phyloP scores from a whole-genome alignment of 257 asterid genomes.

The Asclepias syriaca region DNA sequence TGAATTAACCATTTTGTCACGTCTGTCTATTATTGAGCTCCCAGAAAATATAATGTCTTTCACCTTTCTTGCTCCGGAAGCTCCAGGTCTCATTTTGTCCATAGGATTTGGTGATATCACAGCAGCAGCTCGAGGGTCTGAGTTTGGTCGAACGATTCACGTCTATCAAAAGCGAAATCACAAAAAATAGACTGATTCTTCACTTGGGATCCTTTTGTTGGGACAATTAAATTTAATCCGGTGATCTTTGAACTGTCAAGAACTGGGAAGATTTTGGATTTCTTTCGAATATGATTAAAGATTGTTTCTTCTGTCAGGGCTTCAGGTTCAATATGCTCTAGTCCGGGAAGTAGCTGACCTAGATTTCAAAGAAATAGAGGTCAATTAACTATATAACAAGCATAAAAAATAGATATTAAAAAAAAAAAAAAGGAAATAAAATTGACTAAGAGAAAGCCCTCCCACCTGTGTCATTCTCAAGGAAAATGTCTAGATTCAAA shows the following conservation, averaged over 20 bases:
- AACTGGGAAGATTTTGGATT: conserved; percentile 30
- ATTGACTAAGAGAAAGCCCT: too few relatives aligned
- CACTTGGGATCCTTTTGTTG: conserved; percentile 17
- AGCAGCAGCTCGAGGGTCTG: conserved; percentile 1
- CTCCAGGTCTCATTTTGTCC: conserved; percentile 10
- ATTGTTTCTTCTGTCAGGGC: too few relatives aligned
- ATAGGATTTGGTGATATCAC: conserved; percentile 11
- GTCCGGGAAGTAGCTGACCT: too few relatives aligned
- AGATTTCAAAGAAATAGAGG: too few relatives aligned
- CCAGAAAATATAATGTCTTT: conserved; percentile 8
- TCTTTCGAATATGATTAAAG: conserved; percentile 33
- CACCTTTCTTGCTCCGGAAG: conserved; percentile 11
- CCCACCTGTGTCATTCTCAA: too few relatives aligned
- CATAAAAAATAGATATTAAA: too few relatives aligned
- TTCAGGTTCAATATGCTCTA: too few relatives aligned
- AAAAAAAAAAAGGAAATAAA: too few relatives aligned
- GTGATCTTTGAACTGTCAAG: conserved; percentile 20
- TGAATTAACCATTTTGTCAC: conserved; percentile 18
- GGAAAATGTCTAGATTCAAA: too few relatives aligned
- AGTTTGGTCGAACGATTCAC: conserved; percentile 11
- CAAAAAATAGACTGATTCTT: conserved; percentile 9
- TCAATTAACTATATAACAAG: too few relatives aligned
- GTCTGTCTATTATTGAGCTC: conserved; percentile 6
- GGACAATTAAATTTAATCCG: conserved; percentile 15
- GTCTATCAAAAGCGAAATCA: conserved; percentile 12